A percentile compares a stretch with the other conserved stretches of the same genome.
Evolutionary conservation across 2,329 filamentous ascomycete genomes (phyloP).

Genomic region (Penicillium brevicompactum): DNA sequence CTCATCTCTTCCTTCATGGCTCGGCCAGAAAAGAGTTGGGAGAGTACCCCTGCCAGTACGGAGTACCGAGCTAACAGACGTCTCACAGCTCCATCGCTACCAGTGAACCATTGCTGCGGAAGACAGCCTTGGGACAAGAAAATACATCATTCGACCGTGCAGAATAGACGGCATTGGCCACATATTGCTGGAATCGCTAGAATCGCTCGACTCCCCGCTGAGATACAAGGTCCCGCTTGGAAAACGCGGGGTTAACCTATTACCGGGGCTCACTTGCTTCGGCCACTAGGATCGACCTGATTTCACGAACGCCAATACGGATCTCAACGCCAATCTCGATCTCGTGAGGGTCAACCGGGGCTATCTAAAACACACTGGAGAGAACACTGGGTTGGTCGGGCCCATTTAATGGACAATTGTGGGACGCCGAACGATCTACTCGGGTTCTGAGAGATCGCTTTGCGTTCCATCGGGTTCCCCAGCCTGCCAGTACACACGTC

Average conservation of each 20-base stretch:
- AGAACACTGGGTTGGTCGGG: constrained; percentile 20
- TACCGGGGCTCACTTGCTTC: constrained; percentile 3
- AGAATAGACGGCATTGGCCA: background rate
- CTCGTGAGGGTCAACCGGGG: background rate
- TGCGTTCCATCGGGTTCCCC: constrained; percentile 55
- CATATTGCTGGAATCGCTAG: background rate
- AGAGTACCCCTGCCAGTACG: background rate
- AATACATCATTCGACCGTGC: background rate
- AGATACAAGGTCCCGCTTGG: background rate
- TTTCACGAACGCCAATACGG: background rate
- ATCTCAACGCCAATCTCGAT: background rate
- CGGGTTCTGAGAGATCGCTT: constrained; percentile 51
- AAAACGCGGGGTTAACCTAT: constrained; percentile 16
- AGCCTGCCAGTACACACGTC: constrained; percentile 33
- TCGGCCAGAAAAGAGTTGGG: too few relatives aligned
- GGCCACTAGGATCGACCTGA: background rate
- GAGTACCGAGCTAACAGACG: constrained; percentile 9
- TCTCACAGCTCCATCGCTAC: constrained; percentile 13
- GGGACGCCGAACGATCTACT: constrained; percentile 54
- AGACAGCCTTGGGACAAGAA: background rate
- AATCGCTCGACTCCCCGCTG: background rate
- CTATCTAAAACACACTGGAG: background rate
- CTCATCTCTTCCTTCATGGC: background rate
- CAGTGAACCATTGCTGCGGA: constrained; percentile 11
- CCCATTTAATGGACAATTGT: constrained; percentile 47